These are phyloP conservation scores for Candida endomychidarum DNA, from an alignment of 805 yeast genomes.

Conservation along the genomic window DNA sequence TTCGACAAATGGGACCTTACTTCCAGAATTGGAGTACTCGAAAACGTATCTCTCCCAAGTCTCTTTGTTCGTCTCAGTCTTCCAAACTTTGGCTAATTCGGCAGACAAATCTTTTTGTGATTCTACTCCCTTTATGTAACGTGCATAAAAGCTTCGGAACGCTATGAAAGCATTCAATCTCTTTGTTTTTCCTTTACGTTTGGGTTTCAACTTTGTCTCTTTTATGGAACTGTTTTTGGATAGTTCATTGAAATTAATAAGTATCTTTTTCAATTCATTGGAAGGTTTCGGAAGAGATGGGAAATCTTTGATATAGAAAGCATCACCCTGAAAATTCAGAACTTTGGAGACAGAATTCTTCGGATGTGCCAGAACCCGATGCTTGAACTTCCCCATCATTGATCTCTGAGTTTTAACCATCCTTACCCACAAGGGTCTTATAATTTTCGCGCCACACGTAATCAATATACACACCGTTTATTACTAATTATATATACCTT, in stretches of 20 bases:
- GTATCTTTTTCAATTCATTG: conserved; percentile 5
- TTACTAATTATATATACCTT: conserved; percentile 83
- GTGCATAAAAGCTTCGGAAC: conserved; percentile 28
- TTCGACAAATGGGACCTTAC: conserved; percentile 15
- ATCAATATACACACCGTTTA: too few species aligned
- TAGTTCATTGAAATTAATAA: conserved; percentile 6
- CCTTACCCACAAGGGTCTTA: too few species aligned
- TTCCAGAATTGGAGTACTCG: conserved; percentile 22
- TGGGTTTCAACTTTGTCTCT: conserved; percentile 11
- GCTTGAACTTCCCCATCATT: too few species aligned
- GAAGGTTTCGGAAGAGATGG: conserved; percentile 14
- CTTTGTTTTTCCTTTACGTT: conserved; percentile 1
- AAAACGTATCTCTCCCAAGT: conserved; percentile 32
- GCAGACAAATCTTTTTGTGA: conserved; percentile 25
- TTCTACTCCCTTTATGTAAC: conserved; percentile 19
- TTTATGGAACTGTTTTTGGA: conserved; percentile 2
- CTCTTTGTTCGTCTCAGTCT: conserved; percentile 20
- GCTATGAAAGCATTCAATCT: conserved; percentile 31
- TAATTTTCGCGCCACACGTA: too few species aligned
- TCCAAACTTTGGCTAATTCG: conserved; percentile 27
- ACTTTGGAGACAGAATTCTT: not conserved
- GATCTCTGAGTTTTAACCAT: too few species aligned
- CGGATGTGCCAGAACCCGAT: too few species aligned
- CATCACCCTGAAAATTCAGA: not conserved
- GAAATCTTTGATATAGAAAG: not conserved